Conservation (phyloP, 2,329 filamentous ascomycete species). For the Phialophora macrospora region DNA sequence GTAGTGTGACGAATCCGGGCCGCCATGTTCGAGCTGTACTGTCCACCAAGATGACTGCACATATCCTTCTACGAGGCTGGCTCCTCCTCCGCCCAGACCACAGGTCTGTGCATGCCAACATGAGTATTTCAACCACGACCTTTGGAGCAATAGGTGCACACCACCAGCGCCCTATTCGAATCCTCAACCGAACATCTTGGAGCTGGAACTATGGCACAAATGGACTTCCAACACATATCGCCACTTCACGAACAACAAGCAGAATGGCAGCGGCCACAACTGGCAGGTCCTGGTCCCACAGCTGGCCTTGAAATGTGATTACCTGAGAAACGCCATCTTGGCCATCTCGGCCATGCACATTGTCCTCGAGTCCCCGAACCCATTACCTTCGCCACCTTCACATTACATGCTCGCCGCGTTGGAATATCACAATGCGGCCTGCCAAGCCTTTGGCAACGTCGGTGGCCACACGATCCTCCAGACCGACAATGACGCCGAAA, state of each 20-base stretch:
- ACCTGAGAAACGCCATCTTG: constrained; percentile 1
- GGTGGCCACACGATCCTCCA: background rate
- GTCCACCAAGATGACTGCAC: background rate
- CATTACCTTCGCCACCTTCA: background rate
- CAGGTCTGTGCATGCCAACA: constrained; percentile 6
- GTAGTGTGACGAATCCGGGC: constrained; percentile 8
- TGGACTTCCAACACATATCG: background rate
- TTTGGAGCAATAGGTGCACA: background rate
- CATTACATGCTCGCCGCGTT: constrained; percentile 3
- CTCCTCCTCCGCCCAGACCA: background rate
- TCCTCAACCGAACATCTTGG: background rate
- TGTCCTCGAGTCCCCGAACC: background rate
- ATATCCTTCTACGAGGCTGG: constrained; percentile 6
- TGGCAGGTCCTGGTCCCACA: constrained; percentile 7
- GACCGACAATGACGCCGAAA: background rate
- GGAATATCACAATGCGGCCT: constrained; percentile 11
- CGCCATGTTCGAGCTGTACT: background rate
- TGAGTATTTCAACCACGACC: background rate
- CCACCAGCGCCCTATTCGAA: background rate
- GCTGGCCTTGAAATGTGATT: constrained; percentile 2
- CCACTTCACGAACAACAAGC: background rate
- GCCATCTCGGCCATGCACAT: background rate
- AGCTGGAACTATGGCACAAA: constrained; percentile 8
- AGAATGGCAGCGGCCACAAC: background rate
- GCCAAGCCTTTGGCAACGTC: background rate